Conservation (phyloP, 306 rosid genomes). For the Vigna trinervia region DNA sequence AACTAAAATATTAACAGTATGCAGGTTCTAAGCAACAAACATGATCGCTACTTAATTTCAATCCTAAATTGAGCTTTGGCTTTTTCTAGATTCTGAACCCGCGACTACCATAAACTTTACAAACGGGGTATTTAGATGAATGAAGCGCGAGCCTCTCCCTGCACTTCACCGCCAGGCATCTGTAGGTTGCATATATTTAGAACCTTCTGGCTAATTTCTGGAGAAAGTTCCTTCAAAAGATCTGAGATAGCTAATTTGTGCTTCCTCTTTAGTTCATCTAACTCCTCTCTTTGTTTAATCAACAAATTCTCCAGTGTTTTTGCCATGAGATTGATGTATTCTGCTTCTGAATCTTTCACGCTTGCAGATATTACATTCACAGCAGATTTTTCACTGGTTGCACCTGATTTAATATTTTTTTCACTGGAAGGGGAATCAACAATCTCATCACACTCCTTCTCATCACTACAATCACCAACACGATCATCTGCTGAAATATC, state of each 20-base stretch:
- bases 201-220: constrained; percentile 58
- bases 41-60: constrained; percentile 38
- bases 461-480: constrained; percentile 31
- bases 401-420: constrained; percentile 38
- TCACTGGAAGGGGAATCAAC: constrained; percentile 40
- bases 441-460: constrained; percentile 1
- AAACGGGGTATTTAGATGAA: constrained; percentile 2
- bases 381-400: constrained; percentile 41
- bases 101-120: constrained; percentile 20
- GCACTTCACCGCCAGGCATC: constrained; percentile 45
- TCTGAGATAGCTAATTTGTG: constrained; percentile 67
- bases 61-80: constrained; percentile 3
- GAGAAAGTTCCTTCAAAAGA: constrained; percentile 59
- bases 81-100: constrained; percentile 11
- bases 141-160: constrained; percentile 35
- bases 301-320: constrained; percentile 59
- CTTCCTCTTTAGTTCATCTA: constrained; percentile 66
- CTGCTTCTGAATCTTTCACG: constrained; percentile 40
- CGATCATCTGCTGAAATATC: constrained; percentile 36
- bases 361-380: constrained; percentile 35
- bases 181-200: constrained; percentile 55
- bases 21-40: constrained; percentile 38
- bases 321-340: constrained; percentile 50
- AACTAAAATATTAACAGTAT: constrained; percentile 27
- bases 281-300: constrained; percentile 62